Evolutionary conservation across 257 asterid genomes (phyloP).

Genomic region (Primulina huaijiensis): DNA sequence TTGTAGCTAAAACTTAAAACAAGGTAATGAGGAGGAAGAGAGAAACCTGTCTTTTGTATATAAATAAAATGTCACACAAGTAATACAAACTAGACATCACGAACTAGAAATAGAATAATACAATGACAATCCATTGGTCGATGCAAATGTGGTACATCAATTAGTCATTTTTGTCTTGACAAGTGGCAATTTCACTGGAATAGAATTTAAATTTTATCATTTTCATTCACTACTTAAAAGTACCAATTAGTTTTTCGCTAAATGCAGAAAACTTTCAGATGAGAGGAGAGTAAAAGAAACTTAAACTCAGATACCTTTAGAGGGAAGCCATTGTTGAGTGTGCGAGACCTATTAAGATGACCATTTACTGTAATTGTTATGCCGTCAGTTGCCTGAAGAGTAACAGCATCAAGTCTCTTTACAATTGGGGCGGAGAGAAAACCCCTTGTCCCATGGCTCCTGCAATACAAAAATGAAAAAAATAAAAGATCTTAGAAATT

Average conservation of each 20-base stretch:
- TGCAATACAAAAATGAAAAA: slow-evolving; percentile 27
- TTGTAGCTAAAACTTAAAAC: background rate
- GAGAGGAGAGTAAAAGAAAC: slow-evolving; percentile 2
- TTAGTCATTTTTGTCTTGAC: background rate
- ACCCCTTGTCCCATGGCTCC: slow-evolving; percentile 43
- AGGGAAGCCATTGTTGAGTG: slow-evolving; percentile 61
- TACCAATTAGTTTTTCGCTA: background rate
- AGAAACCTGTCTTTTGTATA: background rate
- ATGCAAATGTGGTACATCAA: background rate
- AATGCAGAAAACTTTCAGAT: background rate
- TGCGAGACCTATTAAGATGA: slow-evolving; percentile 44
- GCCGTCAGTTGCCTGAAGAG: slow-evolving; percentile 62
- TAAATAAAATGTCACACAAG: background rate
- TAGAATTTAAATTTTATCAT: no score
- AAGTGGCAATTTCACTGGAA: background rate
- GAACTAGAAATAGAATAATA: background rate
- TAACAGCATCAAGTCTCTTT: slow-evolving; percentile 53
- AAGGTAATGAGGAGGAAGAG: no score
- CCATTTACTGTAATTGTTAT: slow-evolving; percentile 50
- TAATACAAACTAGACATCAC: background rate
- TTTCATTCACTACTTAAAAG: background rate
- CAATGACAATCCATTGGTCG: background rate
- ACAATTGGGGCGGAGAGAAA: slow-evolving; percentile 56
- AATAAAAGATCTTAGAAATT: background rate
- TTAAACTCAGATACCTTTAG: slow-evolving; percentile 40